phyloP scores from a whole-genome alignment of 768 basidiomycete species.

The Lanmaoa rubissima region DNA sequence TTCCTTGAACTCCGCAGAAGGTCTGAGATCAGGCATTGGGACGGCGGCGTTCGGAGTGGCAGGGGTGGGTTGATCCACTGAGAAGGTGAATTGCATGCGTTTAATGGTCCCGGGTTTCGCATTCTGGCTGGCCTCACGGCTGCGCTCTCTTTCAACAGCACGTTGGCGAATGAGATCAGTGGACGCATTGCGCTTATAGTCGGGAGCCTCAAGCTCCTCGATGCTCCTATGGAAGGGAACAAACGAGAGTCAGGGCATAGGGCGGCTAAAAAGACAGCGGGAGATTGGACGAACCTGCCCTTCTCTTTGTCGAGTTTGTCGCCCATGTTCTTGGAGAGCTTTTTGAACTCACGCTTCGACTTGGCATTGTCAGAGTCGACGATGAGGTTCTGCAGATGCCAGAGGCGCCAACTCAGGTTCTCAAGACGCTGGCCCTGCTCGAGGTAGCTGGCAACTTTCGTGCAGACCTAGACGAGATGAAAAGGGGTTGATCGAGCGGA shows the following conservation, averaged over 20 bases:
- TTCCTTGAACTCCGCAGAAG: constrained; percentile 63
- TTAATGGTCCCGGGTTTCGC: constrained; percentile 71
- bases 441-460: constrained; percentile 86
- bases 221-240: constrained; percentile 56
- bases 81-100: constrained; percentile 89
- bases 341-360: constrained; percentile 86
- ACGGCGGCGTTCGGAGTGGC: constrained; percentile 42
- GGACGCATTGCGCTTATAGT: constrained; percentile 76
- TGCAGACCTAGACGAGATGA: constrained; percentile 61
- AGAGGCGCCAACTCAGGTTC: constrained; percentile 90
- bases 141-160: constrained; percentile 78
- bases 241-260: constrained; percentile 13
- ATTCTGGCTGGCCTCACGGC: constrained; percentile 64
- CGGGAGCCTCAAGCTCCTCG: constrained; percentile 81
- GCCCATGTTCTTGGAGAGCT: constrained; percentile 83
- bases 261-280: constrained; percentile 2
- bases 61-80: constrained; percentile 66
- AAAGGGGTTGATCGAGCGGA: constrained; percentile 1
- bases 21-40: constrained; percentile 66
- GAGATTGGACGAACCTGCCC: constrained; percentile 60
- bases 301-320: constrained; percentile 94
- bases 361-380: constrained; percentile 89
- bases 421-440: constrained; percentile 90
- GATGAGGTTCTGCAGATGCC: constrained; percentile 90
- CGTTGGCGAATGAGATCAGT: constrained; percentile 79